Base-by-base conservation (phyloP, 1,284 basidiomycete species). In the Apiotrichum sp. region DNA sequence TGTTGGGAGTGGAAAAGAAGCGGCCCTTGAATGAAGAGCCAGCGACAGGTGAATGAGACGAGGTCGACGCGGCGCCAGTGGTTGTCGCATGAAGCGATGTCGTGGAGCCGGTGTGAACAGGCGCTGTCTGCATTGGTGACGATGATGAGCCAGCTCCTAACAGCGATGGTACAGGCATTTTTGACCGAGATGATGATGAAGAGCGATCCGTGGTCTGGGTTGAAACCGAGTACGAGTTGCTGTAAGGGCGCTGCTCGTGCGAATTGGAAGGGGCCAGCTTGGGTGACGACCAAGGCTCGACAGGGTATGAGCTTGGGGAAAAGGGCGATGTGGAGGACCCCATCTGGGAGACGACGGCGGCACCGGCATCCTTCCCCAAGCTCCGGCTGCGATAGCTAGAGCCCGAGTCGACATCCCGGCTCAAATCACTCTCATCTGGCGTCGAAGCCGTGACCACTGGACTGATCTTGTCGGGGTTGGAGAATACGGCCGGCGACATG, bases 1-100 rank as follows among this genome's bases (percentile, higher is more conserved):
- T 50, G 1, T 22, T 50, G 0, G 72, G 72, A 0, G 65, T 52
- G 13, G 70, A 69, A 58, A 74, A 74, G 63, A 74, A 71, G n/a
- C 71, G 62, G 8, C 62, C 65, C 53, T 74, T 74, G 63, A 74
- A 68, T 41, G 40, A 14, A 6, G 22, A 22, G 22, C 22, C 22
- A 22, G 22, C 22, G 22, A 22, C 22, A 22, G 22, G 22, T 22
- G 22, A 22, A 22, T 22, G 22, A 22, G 22, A 22, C 22, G 22
- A 22, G 22, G 22, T 22, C 22, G 22, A 22, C 22, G 22, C 22
- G 22, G 22, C 22, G 22, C 22, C 22, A 22, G 22, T 22, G 22
- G 34, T 34, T 31, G 33, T 8, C 31, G 44, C 56, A 47, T 59
- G 55, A 6, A 62, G 56, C 11, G 61, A 62, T 2, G 61, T 48